phyloP scores from a whole-genome alignment of 192 early-diverging fungal species.

The Pilobolus umbonatus region DNA sequence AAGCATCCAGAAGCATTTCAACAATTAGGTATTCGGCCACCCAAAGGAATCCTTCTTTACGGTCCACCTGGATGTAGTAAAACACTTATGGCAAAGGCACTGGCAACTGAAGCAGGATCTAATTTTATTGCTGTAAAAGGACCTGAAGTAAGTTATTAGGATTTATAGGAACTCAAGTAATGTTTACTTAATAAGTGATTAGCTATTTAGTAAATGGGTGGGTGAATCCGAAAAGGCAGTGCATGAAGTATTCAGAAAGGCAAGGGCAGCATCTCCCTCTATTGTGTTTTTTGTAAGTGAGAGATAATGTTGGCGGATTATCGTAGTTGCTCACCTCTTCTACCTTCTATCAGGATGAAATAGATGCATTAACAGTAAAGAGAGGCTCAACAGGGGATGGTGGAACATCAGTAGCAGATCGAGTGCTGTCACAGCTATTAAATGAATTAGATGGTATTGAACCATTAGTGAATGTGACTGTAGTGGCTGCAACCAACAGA shows the following conservation, averaged over 20 bases:
- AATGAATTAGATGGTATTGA: slow-evolving; percentile 96
- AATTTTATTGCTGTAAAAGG: slow-evolving; percentile 99
- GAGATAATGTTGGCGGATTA: background rate
- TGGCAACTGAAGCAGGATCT: slow-evolving; percentile 92
- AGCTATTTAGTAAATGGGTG: slow-evolving; percentile 99
- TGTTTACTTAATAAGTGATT: background rate
- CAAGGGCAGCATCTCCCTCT: slow-evolving; percentile 87
- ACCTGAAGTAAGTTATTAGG: slow-evolving; percentile 66
- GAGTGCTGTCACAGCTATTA: slow-evolving; percentile 92
- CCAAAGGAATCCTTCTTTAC: slow-evolving; percentile 96
- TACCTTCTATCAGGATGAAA: slow-evolving; percentile 86
- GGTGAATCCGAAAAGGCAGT: slow-evolving; percentile 98
- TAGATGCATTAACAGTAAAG: slow-evolving; percentile 90
- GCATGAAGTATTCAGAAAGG: slow-evolving; percentile 90
- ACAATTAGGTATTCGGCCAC: slow-evolving; percentile 87
- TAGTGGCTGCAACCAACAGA: slow-evolving; percentile 96
- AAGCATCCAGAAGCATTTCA: slow-evolving; percentile 89
- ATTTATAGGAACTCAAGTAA: background rate
- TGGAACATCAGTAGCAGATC: slow-evolving; percentile 81
- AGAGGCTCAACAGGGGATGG: slow-evolving; percentile 59
- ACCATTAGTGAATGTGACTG: slow-evolving; percentile 89
- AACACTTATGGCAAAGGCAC: slow-evolving; percentile 95
- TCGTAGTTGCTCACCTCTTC: background rate
- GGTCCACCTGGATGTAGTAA: slow-evolving; percentile 98
- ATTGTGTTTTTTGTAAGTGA: slow-evolving; percentile 94